Percentiles rank a stretch among this genome's conserved stretches.
These are phyloP conservation scores for Ophiosphaerella korrae DNA, from an alignment of 2,329 filamentous ascomycete species.

Conservation along the genomic window DNA sequence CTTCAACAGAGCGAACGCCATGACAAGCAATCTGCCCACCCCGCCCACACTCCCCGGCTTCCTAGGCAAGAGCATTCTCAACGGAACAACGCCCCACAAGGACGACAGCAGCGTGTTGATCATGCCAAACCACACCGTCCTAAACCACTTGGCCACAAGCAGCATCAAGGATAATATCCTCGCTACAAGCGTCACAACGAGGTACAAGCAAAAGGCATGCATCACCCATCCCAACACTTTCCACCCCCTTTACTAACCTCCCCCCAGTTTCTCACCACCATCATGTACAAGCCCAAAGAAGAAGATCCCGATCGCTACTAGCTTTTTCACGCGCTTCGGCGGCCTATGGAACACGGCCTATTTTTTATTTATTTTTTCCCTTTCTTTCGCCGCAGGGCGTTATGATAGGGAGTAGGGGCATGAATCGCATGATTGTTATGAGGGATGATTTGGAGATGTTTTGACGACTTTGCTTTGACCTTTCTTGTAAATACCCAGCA, in stretches of 20 bases:
- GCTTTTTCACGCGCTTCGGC: too few relatives aligned
- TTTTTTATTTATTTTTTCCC: too few relatives aligned
- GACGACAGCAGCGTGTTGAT: constrained; percentile 97
- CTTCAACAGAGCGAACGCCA: constrained; percentile 75
- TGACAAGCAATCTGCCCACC: constrained; percentile 77
- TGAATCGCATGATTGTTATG: too few relatives aligned
- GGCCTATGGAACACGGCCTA: too few relatives aligned
- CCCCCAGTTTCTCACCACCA: constrained; percentile 88
- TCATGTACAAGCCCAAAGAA: constrained; percentile 90
- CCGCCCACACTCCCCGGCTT: constrained; percentile 89
- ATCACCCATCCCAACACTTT: background rate
- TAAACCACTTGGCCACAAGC: constrained; percentile 96
- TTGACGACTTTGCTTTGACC: too few relatives aligned
- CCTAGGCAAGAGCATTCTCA: constrained; percentile 91
- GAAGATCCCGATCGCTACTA: constrained; percentile 26
- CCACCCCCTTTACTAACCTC: constrained; percentile 12
- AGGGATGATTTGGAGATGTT: too few relatives aligned
- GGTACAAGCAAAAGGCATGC: constrained; percentile 89
- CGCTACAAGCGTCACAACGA: constrained; percentile 94
- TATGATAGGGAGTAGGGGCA: too few relatives aligned
- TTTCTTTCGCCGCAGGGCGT: too few relatives aligned
- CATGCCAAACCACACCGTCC: constrained; percentile 94
- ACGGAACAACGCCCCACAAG: constrained; percentile 89
- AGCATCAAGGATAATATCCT: constrained; percentile 97
- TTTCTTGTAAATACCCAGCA: too few relatives aligned